Conservation (phyloP, 768 basidiomycete genomes). For the Daedaleopsis nitida region DNA sequence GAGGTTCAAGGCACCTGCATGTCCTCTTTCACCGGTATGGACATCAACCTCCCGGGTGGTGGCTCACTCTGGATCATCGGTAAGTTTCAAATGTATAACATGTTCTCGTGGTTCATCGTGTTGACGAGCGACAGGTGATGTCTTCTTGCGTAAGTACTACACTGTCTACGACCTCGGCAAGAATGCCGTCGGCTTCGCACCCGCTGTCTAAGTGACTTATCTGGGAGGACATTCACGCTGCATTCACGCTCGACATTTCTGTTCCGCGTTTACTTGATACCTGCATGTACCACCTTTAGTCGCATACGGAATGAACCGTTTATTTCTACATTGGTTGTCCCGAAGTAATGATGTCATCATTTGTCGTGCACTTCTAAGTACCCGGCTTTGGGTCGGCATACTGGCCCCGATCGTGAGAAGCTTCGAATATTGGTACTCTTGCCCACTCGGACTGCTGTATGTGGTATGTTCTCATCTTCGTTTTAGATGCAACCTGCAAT, state of each 20-base stretch:
- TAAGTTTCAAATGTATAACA: conserved; percentile 33
- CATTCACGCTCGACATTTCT: not conserved
- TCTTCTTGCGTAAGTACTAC: conserved; percentile 89
- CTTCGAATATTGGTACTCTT: too few species aligned
- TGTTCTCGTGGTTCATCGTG: too few species aligned
- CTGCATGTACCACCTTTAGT: conserved; percentile 15
- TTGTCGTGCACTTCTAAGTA: too few species aligned
- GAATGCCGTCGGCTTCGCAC: conserved; percentile 85
- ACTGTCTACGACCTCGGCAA: conserved; percentile 85
- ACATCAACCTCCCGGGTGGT: conserved; percentile 76
- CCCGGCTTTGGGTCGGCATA: too few species aligned
- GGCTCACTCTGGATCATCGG: conserved; percentile 90
- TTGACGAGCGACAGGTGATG: conserved; percentile 56
- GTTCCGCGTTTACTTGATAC: conserved; percentile 11
- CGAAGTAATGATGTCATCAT: too few species aligned
- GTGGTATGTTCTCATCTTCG: conserved; percentile 1
- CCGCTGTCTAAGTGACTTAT: conserved; percentile 32
- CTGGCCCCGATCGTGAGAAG: too few species aligned
- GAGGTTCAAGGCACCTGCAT: conserved; percentile 92
- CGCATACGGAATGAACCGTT: conserved; percentile 5
- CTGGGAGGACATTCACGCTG: not conserved
- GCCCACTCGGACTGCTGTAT: not conserved
- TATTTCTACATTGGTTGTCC: not conserved
- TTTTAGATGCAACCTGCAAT: not conserved
- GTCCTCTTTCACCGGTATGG: conserved; percentile 89